phyloP scores from a whole-genome alignment of 2,329 filamentous ascomycete species.

The Tolypocladium tropicale region DNA sequence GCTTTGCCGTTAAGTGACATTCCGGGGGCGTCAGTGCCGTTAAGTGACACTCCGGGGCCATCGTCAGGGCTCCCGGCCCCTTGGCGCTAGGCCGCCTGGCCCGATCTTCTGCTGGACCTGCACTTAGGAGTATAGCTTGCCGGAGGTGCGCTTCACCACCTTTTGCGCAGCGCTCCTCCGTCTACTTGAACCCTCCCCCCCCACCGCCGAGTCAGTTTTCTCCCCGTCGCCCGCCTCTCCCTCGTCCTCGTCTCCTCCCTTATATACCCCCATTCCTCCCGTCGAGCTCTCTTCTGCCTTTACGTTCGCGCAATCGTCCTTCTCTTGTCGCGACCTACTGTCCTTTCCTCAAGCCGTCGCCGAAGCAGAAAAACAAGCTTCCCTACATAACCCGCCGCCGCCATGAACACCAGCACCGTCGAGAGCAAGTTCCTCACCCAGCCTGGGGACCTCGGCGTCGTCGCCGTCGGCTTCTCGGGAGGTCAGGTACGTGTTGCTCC shows the following conservation, averaged over 20 bases:
- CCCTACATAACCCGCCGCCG: conserved; percentile 3
- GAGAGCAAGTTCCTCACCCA: conserved; percentile 68
- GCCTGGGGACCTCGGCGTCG: conserved; percentile 74
- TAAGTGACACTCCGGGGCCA: conserved; percentile 1
- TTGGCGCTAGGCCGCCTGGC: conserved; percentile 2
- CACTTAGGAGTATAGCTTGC: conserved; percentile 12
- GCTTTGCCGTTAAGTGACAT: conserved; percentile 8
- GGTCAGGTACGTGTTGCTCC: conserved; percentile 60
- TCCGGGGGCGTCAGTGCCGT: conserved; percentile 1
- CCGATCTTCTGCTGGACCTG: conserved; percentile 7
- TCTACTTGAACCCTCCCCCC: neutral
- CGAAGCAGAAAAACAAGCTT: neutral
- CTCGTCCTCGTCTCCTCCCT: neutral
- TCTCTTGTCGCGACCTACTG: neutral
- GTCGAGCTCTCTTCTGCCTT: neutral
- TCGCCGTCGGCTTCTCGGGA: conserved; percentile 92
- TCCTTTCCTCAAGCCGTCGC: neutral
- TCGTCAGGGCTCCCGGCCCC: neutral
- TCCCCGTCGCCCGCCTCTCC: neutral
- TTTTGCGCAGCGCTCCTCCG: neutral
- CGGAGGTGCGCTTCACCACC: neutral
- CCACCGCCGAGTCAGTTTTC: neutral
- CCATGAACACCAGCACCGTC: conserved; percentile 44
- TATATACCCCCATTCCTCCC: neutral
- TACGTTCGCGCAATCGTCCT: neutral